Percentiles rank a stretch among this genome's conserved stretches.
Conservation (phyloP, 139 green algal genomes). For the Chlorella ohadii region DNA sequence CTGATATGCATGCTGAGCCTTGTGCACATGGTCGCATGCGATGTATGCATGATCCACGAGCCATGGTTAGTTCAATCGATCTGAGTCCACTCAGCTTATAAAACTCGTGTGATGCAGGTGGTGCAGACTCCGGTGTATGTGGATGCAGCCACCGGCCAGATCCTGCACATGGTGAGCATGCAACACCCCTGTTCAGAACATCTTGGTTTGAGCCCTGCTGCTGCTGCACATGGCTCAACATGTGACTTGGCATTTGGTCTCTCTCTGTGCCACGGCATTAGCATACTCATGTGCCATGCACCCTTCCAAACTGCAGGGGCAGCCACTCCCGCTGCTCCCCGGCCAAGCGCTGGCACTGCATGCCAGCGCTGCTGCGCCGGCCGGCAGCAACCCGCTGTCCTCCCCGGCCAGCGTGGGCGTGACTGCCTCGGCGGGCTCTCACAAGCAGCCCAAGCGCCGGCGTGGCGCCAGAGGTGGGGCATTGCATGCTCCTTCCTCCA, state of each 20-base stretch:
- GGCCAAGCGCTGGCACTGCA: not conserved
- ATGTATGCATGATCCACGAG: too few species aligned
- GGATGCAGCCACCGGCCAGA: slow-evolving; percentile 16
- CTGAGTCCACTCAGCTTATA: too few species aligned
- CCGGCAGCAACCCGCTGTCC: not conserved
- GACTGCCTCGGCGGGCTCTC: not conserved
- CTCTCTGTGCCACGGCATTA: not conserved
- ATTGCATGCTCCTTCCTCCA: too few species aligned
- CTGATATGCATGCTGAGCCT: too few species aligned
- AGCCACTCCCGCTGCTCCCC: not conserved
- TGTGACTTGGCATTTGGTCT: too few species aligned
- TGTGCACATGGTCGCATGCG: too few species aligned
- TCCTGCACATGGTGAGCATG: not conserved
- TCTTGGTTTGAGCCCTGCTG: too few species aligned
- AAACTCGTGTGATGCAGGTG: too few species aligned
- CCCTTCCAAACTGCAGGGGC: not conserved
- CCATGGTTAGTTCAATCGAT: too few species aligned
- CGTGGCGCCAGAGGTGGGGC: not conserved
- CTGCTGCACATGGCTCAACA: too few species aligned
- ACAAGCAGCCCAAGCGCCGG: not conserved
- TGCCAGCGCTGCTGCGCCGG: not conserved
- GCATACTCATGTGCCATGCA: not conserved
- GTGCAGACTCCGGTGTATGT: slow-evolving; percentile 14
- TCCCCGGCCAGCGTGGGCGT: not conserved
- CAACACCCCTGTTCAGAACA: too few species aligned